Base-by-base conservation (phyloP, 2,329 filamentous ascomycete species). In the Verticillium zaregamsianum region DNA sequence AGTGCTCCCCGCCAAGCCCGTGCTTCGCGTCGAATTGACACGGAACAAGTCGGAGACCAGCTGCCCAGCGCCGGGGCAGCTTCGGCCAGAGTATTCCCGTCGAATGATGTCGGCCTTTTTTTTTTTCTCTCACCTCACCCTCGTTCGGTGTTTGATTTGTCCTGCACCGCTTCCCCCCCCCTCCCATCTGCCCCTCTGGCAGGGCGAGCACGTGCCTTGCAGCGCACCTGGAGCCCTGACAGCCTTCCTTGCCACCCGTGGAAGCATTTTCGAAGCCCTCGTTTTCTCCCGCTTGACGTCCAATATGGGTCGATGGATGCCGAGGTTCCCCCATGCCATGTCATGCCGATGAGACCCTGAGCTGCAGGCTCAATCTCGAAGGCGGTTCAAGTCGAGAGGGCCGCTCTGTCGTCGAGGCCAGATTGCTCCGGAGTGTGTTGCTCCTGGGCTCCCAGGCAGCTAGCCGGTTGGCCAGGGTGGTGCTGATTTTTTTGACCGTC, bases 1-100 rank as follows among this genome's bases (percentile, higher is more conserved):
- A 52, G n/a, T 23, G 9, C n/a, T n/a, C 40, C 20, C 45, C 45
- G 45, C 45, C 45, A 52, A 52, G 45, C 45, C 23, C 45, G n/a
- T 25, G 45, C 17, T 14, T 57, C 55, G 55, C 55, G 15, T 57
- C 12, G 33, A 57, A 57, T 57, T 57, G 33, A 33, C 55, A 37
- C 55, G 55, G 55, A 57, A 57, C 55, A 57, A n/a, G 55, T 57
- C 55, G 55, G 55, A 37, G 20, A 23, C 9, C 45, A 52, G 45
- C n/a, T 14, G 45, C 20, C 20, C 45, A 52, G 20, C 45, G 45
- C 45, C 20, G 45, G 45, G 45, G 45, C 20, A 52, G 45, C 45
- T 52, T 52, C 45, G 45, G 45, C 20, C 45, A 52, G 45, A 52
- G 45, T 52, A 52, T 52, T 52, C 45, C 45, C 45, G 45, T 52